Conservation (phyloP, 2,329 filamentous ascomycete genomes). For the Fusarium citri region DNA sequence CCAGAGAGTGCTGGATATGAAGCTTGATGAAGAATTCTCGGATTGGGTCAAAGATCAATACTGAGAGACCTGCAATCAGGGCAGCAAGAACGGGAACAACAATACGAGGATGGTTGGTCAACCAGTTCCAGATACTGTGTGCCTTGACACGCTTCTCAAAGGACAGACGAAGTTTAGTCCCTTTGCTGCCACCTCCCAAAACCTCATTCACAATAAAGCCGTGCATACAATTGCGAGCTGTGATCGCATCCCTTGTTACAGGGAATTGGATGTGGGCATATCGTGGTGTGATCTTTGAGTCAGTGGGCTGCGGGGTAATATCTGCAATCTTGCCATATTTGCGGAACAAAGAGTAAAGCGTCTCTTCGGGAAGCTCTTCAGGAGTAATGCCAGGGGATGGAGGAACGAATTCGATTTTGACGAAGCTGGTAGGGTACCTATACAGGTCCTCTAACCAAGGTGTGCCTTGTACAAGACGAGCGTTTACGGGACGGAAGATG, state of each 20-base stretch:
- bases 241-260: conserved; percentile 78
- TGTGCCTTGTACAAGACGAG: conserved; percentile 80
- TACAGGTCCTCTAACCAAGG: conserved; percentile 97
- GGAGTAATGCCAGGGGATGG: conserved; percentile 75
- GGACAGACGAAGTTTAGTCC: conserved; percentile 82
- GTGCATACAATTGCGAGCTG: conserved; percentile 93
- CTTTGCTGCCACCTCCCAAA: conserved; percentile 77
- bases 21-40: conserved; percentile 91
- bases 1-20: conserved; percentile 82
- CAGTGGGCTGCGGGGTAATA: conserved; percentile 82
- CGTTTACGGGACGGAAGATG: conserved; percentile 77
- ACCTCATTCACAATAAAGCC: conserved; percentile 78
- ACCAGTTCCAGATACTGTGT: conserved; percentile 87
- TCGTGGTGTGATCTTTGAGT: conserved; percentile 85
- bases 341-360: conserved; percentile 86
- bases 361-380: conserved; percentile 86
- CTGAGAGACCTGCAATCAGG: conserved; percentile 82
- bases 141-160: conserved; percentile 84
- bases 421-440: conserved; percentile 77
- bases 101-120: conserved; percentile 86
- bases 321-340: conserved; percentile 91
- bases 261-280: conserved; percentile 85
- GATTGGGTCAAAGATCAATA: conserved; percentile 93
- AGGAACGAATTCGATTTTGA: conserved; percentile 88
- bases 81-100: conserved; percentile 87